Conservation (phyloP, 345 rosid genomes). For the Aquilaria yunnanensis region DNA sequence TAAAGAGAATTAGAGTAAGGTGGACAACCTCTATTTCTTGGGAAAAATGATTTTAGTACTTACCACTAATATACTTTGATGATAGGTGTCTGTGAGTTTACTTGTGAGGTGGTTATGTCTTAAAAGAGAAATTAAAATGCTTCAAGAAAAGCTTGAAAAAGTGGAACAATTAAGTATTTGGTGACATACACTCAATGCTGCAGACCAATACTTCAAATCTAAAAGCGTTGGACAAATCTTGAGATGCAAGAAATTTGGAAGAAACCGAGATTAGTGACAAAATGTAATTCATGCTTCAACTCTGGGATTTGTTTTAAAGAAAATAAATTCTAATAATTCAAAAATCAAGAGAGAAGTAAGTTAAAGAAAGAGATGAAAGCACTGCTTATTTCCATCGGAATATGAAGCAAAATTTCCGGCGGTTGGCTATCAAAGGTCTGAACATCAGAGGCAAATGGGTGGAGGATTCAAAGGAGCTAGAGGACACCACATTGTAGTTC, state of each 20-base stretch:
- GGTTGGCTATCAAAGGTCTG: background rate
- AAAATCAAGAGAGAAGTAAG: background rate
- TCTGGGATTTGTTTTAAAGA: background rate
- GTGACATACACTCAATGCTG: background rate
- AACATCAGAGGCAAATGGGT: background rate
- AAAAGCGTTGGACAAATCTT: background rate
- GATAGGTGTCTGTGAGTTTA: no score
- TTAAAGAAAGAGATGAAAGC: background rate
- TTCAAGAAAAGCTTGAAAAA: background rate
- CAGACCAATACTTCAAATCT: background rate
- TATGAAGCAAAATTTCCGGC: background rate
- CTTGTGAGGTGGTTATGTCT: background rate
- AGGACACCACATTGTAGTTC: background rate
- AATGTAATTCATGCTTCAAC: background rate
- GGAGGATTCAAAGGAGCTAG: background rate
- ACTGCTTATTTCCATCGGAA: background rate
- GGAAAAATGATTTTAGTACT: no score
- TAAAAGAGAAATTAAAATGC: background rate
- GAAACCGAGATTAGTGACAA: background rate
- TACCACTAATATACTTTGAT: no score
- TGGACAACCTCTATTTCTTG: no score
- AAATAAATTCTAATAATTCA: background rate
- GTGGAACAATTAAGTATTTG: background rate
- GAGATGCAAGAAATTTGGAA: background rate
- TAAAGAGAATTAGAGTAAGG: no score